Conservation (phyloP, 345 rosid species). For the Syzygium jambos region DNA sequence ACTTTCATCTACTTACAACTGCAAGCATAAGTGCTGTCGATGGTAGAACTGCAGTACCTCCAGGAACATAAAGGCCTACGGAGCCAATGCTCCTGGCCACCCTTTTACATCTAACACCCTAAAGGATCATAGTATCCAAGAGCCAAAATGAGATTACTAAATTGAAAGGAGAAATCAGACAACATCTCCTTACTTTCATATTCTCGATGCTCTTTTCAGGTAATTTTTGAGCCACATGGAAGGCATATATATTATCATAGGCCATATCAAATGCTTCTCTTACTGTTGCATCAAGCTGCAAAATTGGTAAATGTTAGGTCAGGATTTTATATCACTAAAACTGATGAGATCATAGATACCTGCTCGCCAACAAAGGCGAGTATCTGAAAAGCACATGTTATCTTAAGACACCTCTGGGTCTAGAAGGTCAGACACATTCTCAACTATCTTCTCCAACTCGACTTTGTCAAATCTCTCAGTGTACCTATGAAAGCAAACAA, state of each 20-base stretch:
- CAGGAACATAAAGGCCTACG: constrained; percentile 93
- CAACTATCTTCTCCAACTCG: constrained; percentile 42
- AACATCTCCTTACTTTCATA: constrained; percentile 49
- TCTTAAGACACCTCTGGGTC: constrained; percentile 41
- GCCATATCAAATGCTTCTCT: constrained; percentile 89
- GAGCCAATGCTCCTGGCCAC: constrained; percentile 83
- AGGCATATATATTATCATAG: constrained; percentile 77
- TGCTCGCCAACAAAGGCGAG: not conserved
- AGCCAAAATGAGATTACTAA: not conserved
- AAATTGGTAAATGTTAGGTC: not conserved
- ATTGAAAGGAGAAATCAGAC: constrained; percentile 3
- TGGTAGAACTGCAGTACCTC: constrained; percentile 90
- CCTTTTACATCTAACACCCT: constrained; percentile 91
- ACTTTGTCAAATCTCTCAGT: constrained; percentile 83
- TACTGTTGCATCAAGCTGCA: constrained; percentile 54
- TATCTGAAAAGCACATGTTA: not conserved
- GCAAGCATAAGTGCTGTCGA: constrained; percentile 93
- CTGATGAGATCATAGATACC: not conserved
- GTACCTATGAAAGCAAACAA: constrained; percentile 31
- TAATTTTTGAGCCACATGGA: constrained; percentile 79
- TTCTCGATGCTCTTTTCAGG: constrained; percentile 58
- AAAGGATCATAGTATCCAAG: not conserved
- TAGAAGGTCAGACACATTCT: constrained; percentile 54
- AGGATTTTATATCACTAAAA: not conserved
- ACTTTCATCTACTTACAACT: constrained; percentile 39